Percentiles rank a stretch among this genome's conserved stretches.
These are phyloP conservation scores for Apiotrichum gamsii DNA, from an alignment of 1,284 basidiomycete genomes.

Conservation along the genomic window DNA sequence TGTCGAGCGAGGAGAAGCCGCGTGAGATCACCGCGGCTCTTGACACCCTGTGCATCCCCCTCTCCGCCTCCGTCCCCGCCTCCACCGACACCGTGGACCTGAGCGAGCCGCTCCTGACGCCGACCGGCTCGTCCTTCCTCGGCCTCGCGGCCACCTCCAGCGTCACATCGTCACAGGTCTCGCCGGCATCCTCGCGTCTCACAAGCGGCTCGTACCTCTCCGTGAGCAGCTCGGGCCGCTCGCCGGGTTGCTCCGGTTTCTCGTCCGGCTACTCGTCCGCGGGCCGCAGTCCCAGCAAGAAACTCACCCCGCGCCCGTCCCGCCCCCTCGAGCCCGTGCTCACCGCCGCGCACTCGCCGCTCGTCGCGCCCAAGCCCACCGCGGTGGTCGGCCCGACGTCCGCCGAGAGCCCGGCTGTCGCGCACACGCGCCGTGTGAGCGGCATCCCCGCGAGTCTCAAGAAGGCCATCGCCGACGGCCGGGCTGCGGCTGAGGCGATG, in stretches of 20 bases:
- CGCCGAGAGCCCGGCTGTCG: conserved; percentile 10
- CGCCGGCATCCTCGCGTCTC: conserved; percentile 8
- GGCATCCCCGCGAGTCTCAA: conserved; percentile 10
- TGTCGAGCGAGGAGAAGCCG: background rate
- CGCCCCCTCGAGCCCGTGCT: conserved; percentile 15
- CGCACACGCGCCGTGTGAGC: conserved; percentile 14
- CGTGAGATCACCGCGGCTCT: too few relatives aligned
- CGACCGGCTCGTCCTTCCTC: background rate
- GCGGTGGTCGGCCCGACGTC: background rate
- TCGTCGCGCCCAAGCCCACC: conserved; percentile 1
- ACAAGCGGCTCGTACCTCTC: too few relatives aligned
- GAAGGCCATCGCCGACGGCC: conserved; percentile 3
- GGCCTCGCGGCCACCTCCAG: background rate
- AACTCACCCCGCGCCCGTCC: background rate
- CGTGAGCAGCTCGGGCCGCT: too few relatives aligned
- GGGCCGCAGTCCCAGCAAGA: too few relatives aligned
- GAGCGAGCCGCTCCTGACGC: background rate
- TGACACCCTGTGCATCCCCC: conserved; percentile 1
- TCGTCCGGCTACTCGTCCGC: background rate
- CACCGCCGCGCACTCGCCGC: conserved; percentile 10
- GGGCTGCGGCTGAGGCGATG: background rate
- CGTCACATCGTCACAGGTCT: background rate
- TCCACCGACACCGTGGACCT: too few relatives aligned
- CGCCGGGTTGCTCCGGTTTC: background rate
- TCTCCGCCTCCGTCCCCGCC: background rate